A percentile compares a stretch with the other conserved stretches of the same genome.
These are phyloP conservation scores for Dillenia turbinata DNA, from an alignment of 164 flowering plant species.

Conservation along the genomic window DNA sequence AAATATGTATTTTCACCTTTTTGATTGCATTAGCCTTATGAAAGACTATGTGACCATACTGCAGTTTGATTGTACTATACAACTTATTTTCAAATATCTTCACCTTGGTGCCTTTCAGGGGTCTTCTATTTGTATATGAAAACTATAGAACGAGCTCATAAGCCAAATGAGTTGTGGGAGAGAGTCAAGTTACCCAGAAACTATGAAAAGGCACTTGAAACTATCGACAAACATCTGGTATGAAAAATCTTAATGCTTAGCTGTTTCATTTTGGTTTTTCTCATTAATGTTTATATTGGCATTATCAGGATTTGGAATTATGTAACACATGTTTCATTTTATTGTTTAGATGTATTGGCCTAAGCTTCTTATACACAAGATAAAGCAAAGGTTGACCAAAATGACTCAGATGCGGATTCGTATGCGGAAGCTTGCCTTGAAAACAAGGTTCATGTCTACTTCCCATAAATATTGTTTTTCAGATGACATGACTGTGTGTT, in stretches of 20 bases:
- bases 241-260: neutral
- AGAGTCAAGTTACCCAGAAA: slow-evolving; percentile 81
- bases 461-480: no score
- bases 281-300: no score
- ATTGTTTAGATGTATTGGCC: slow-evolving; percentile 83
- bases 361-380: slow-evolving; percentile 73
- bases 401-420: slow-evolving; percentile 96
- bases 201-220: slow-evolving; percentile 78
- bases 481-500: no score
- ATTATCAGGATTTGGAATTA: neutral
- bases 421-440: slow-evolving; percentile 89
- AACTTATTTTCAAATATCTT: neutral
- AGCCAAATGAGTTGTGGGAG: slow-evolving; percentile 88
- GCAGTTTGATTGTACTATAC: neutral
- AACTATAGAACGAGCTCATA: slow-evolving; percentile 89
- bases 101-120: slow-evolving; percentile 37
- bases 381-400: slow-evolving; percentile 84
- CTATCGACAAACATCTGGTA: slow-evolving; percentile 88
- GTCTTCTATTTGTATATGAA: slow-evolving; percentile 91
- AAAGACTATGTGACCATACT: no score
- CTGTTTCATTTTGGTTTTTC: no score
- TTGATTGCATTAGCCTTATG: neutral
- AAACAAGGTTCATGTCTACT: slow-evolving; percentile 58
- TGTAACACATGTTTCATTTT: neutral
- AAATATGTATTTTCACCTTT: neutral